A percentile compares a stretch with the other conserved stretches of the same genome.
phyloP scores from a whole-genome alignment of 2,329 filamentous ascomycete genomes.

The Hymenoscyphus fraxineus region DNA sequence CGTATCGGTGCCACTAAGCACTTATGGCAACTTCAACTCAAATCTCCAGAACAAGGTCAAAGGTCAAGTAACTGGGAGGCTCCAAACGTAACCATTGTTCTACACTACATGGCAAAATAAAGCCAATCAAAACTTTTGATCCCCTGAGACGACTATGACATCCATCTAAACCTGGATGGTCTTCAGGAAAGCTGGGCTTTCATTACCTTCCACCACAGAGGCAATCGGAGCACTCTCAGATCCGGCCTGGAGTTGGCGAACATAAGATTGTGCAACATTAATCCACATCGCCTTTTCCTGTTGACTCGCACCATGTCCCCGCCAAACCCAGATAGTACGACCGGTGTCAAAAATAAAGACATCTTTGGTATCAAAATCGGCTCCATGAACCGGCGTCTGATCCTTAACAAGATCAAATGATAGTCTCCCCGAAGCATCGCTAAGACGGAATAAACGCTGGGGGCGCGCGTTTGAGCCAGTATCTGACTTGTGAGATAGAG shows the following conservation, averaged over 20 bases:
- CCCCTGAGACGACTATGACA: not conserved
- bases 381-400: constrained; percentile 41
- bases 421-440: constrained; percentile 55
- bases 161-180: constrained; percentile 12
- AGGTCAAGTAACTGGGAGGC: not conserved
- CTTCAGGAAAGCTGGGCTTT: constrained; percentile 47
- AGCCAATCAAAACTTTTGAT: not conserved
- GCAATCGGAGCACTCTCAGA: constrained; percentile 44
- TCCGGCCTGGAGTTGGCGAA: constrained; percentile 35
- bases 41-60: not conserved
- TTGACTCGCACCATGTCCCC: constrained; percentile 54
- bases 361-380: constrained; percentile 55
- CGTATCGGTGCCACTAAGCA: not conserved
- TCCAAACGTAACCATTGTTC: not conserved
- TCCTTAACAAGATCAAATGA: constrained; percentile 57
- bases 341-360: constrained; percentile 62
- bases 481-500: constrained; percentile 35
- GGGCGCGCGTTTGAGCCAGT: constrained; percentile 18
- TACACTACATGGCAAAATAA: not conserved
- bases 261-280: constrained; percentile 54
- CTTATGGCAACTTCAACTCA: not conserved
- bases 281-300: constrained; percentile 60
- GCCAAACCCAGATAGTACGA: constrained; percentile 61
- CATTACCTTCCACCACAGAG: constrained; percentile 54
- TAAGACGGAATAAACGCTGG: constrained; percentile 56